phyloP scores from a whole-genome alignment of 1,284 basidiomycete species.

The Hemileia vastatrix region DNA sequence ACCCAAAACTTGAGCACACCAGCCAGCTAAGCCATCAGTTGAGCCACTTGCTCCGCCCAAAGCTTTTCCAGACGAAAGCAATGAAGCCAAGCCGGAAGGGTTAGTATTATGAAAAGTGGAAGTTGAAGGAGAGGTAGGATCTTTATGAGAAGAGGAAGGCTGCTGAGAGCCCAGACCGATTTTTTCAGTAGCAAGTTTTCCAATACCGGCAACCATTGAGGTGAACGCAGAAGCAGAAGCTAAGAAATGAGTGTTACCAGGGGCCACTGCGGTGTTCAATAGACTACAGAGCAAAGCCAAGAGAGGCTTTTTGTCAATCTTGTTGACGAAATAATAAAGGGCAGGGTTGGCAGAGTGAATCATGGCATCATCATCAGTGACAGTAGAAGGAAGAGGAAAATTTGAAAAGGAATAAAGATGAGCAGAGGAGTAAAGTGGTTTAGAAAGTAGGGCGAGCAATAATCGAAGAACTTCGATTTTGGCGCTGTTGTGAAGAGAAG shows the following conservation, averaged over 20 bases:
- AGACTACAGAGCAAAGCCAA: constrained; percentile 18
- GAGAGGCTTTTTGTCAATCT: constrained; percentile 1
- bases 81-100: not conserved
- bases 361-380: not conserved
- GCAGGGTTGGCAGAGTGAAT: constrained; percentile 6
- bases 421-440: constrained; percentile 13
- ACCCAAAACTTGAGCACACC: constrained; percentile 13
- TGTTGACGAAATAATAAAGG: constrained; percentile 9
- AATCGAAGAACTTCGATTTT: constrained; percentile 16
- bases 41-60: constrained; percentile 13
- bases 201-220: constrained; percentile 10
- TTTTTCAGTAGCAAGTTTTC: constrained; percentile 11
- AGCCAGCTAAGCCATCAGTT: constrained; percentile 10
- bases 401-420: constrained; percentile 6
- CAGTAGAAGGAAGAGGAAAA: too few relatives aligned
- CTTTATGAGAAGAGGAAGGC: not conserved
- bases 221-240: constrained; percentile 8
- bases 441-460: constrained; percentile 13
- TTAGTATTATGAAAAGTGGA: not conserved
- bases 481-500: constrained; percentile 10
- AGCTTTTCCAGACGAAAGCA: not conserved
- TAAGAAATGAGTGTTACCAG: constrained; percentile 2
- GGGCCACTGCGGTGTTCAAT: constrained; percentile 16
- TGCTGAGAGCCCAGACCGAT: not conserved
- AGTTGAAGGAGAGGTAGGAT: not conserved